Evolutionary conservation across 176 grass and related monocot species (phyloP), one percentile per base, ranked within the genome.

Genomic region (Cocos nucifera): DNA sequence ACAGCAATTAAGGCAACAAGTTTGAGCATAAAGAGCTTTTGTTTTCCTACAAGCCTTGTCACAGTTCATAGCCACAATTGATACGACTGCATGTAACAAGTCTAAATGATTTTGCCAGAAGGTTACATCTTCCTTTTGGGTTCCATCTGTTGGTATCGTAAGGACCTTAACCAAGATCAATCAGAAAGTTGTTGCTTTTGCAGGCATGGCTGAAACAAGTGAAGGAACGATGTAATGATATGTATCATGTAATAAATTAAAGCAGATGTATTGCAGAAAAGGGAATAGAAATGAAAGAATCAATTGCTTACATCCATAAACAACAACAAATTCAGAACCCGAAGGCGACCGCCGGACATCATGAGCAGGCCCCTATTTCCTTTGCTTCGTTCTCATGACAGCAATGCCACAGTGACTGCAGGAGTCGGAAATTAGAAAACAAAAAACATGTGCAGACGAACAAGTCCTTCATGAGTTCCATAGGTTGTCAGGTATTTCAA

Each of bases 61-160:
- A 44, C 35, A 44, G 35, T 44, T 12, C 1, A 44, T 44, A 12
- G 2, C 35, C 35, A 12, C 35, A 44, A 10, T 44, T 3, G 35
- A 14, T 3, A 44, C 14, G 35, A 14, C 9, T 14, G 35, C 35
- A 44, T 2, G 35, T 14, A 58, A 4, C 59, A 9, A 6, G 14
- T 57, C 19, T 12, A 24, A 58, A 76, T 58, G 24, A 63, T 28
- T 50, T 64, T 64, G 14, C 2, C 18, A 23, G 74, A 73, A 89
- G 82, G 85, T 89, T 95, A 90, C 92, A 68, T 85, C 78, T 77
- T 70, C 81, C 92, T 75, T 91, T 88, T 8, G 87, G 87, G 18
- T 91, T 97, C 87, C 84, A 97, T 83, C 87, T 91, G 76, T 91
- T 85, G 3, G 87, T 97, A 69, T 91, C 91, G 61, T 88, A 83